A percentile compares a stretch with the other conserved stretches of the same genome.
phyloP scores from a whole-genome alignment of 371 early-diverging fungal species.

The Mortierella sp. region DNA sequence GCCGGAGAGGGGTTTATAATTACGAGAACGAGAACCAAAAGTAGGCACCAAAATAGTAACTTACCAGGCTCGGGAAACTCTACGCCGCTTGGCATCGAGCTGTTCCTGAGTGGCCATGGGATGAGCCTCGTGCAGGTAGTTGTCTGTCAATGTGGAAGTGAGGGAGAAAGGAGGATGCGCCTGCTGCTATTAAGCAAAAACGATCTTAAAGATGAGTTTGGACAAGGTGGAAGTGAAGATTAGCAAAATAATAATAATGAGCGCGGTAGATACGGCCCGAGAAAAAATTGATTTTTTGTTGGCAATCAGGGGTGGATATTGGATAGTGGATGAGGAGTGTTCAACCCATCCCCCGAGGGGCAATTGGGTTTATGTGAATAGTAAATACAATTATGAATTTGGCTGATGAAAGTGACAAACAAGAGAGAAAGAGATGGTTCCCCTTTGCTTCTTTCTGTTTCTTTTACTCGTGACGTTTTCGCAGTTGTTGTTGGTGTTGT shows the following conservation, averaged over 20 bases:
- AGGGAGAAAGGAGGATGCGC: background rate
- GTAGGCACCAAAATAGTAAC: background rate
- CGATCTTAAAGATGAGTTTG: too few species aligned
- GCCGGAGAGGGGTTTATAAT: background rate
- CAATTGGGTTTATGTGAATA: background rate
- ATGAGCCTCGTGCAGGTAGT: background rate
- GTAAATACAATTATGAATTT: background rate
- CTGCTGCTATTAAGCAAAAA: background rate
- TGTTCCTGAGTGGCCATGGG: conserved; percentile 47
- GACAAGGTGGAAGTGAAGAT: background rate
- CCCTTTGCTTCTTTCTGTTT: background rate
- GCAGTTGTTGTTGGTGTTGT: background rate
- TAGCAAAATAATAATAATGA: background rate
- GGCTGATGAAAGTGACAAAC: background rate
- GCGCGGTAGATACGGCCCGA: background rate
- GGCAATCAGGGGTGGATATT: background rate
- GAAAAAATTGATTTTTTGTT: background rate
- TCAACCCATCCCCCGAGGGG: background rate
- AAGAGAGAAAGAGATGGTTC: background rate
- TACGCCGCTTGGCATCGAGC: conserved; percentile 59
- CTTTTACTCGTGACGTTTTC: background rate
- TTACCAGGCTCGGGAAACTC: conserved; percentile 62
- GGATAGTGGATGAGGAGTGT: background rate
- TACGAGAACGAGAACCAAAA: background rate
- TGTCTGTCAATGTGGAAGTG: conserved; percentile 3